Base-by-base conservation (phyloP, 495 filamentous ascomycete species). In the Trichocladium antarcticum region DNA sequence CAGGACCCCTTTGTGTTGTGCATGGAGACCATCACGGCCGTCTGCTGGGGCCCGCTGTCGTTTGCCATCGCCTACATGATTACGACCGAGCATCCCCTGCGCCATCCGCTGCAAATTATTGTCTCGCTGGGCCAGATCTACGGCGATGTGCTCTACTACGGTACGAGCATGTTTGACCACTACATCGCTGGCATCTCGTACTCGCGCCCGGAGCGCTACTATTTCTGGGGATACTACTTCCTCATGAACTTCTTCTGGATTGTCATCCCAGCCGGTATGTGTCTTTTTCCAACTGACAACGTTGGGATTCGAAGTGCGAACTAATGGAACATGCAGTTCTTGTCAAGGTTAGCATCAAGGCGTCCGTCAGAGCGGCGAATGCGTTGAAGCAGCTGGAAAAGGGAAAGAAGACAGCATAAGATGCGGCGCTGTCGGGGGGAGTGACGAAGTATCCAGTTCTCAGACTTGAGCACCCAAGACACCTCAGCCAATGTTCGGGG, bases 201-300 rank as follows among this genome's bases (percentile, higher is more conserved):
- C 50, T 76, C 64, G 31, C 54, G 77, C 27, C 77, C 77, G 1
- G 77, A 80, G 58, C 34, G 55, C 12, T 70, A 63, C 27, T 80
- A 80, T 52, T 80, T 70, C 50, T 80, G 71, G 70, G 64, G 66
- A 3, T 80, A 80, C 54, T 80, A 69, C 50, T 55, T 79, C 7
- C 53, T 74, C 29, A 67, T 78, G 68, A 80, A 80, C 49, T 56
- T 51, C 9, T 74, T 79, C 55, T 80, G 77, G 77, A 72, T 79
- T 40, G 59, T 78, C 27, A 71, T 80, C 39, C 77, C 77, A 0
- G 37, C 12, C 3, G 17, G 24, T 37, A 20, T 3, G 36, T 37
- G 15, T 19, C 10, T 37, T 37, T 37, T 16, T 37, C 3, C 15
- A 19, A 16, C n/a, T n/a, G n/a, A n/a, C n/a, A n/a, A 16, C 6